These are phyloP conservation scores for Epichloe glyceriae DNA, from an alignment of 2,329 filamentous ascomycete genomes.

Conservation along the genomic window DNA sequence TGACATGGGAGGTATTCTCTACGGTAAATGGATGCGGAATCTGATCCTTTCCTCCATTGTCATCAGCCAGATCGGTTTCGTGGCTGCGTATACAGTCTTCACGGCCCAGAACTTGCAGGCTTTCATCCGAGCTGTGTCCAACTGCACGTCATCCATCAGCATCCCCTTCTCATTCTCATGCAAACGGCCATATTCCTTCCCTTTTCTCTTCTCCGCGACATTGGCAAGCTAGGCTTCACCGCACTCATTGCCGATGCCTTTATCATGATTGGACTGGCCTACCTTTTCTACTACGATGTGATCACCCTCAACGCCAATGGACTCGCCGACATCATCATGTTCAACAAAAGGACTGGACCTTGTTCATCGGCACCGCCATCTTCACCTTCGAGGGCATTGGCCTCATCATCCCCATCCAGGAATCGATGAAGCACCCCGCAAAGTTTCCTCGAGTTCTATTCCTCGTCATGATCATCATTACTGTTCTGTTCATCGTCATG, in stretches of 20 bases:
- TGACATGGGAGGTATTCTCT: slow-evolving; percentile 86
- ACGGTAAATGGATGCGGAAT: slow-evolving; percentile 78
- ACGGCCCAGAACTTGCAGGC: slow-evolving; percentile 92
- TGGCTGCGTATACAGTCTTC: slow-evolving; percentile 92
- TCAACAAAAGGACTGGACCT: slow-evolving; percentile 91
- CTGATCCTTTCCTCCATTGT: slow-evolving; percentile 87
- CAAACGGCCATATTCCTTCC: slow-evolving; percentile 94
- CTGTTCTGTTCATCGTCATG: slow-evolving; percentile 77
- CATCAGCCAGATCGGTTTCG: slow-evolving; percentile 88
- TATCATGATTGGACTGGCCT: slow-evolving; percentile 82
- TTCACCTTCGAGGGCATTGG: slow-evolving; percentile 98
- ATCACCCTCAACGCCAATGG: slow-evolving; percentile 66
- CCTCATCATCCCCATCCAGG: slow-evolving; percentile 94
- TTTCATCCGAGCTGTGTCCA: slow-evolving; percentile 80
- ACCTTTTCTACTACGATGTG: slow-evolving; percentile 92
- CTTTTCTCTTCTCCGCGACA: slow-evolving; percentile 86
- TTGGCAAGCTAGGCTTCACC: slow-evolving; percentile 92
- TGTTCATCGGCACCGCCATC: slow-evolving; percentile 97
- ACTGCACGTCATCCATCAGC: slow-evolving; percentile 74
- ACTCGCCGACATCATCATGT: slow-evolving; percentile 73
- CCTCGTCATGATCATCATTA: slow-evolving; percentile 90
- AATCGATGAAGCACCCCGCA: slow-evolving; percentile 82
- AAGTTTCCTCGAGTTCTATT: slow-evolving; percentile 86
- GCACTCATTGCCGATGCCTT: slow-evolving; percentile 89
- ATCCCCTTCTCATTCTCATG: slow-evolving; percentile 87